These are phyloP conservation scores for Gossypium herbaceum DNA, from an alignment of 345 rosid genomes.

Conservation along the genomic window DNA sequence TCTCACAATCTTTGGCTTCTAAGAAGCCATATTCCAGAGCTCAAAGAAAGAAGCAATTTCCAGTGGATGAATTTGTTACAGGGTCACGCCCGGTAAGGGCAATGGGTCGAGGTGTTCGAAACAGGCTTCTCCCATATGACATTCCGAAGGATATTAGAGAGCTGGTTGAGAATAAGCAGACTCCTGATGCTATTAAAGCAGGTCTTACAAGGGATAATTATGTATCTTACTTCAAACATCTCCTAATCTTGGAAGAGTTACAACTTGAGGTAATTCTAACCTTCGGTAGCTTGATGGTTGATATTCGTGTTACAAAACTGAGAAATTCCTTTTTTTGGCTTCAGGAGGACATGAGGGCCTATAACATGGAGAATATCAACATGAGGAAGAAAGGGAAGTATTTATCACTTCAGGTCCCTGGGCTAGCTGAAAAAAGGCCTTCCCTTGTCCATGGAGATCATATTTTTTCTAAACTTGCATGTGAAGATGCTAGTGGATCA, in stretches of 20 bases:
- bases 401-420: slow-evolving; percentile 70
- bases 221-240: slow-evolving; percentile 50
- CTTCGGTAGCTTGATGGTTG: background rate
- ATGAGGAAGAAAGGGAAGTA: slow-evolving; percentile 54
- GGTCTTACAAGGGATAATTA: slow-evolving; percentile 52
- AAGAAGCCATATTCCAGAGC: slow-evolving; percentile 51
- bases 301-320: background rate
- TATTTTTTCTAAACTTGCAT: slow-evolving; percentile 49
- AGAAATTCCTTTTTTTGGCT: slow-evolving; percentile 12
- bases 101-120: slow-evolving; percentile 15
- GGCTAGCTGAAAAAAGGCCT: slow-evolving; percentile 92
- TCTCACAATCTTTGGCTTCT: slow-evolving; percentile 57
- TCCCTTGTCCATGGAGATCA: slow-evolving; percentile 78
- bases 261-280: slow-evolving; percentile 62
- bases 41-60: slow-evolving; percentile 46
- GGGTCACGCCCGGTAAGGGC: slow-evolving; percentile 48
- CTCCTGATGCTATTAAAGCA: slow-evolving; percentile 38
- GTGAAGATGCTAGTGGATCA: slow-evolving; percentile 26
- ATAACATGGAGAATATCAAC: slow-evolving; percentile 62
- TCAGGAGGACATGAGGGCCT: slow-evolving; percentile 76
- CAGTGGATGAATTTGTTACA: slow-evolving; percentile 32
- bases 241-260: slow-evolving; percentile 78
- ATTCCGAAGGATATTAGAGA: slow-evolving; percentile 66
- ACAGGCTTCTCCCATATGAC: slow-evolving; percentile 58
- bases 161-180: slow-evolving; percentile 51